phyloP scores from a whole-genome alignment of 768 basidiomycete species.

The Mycena epipterygia region DNA sequence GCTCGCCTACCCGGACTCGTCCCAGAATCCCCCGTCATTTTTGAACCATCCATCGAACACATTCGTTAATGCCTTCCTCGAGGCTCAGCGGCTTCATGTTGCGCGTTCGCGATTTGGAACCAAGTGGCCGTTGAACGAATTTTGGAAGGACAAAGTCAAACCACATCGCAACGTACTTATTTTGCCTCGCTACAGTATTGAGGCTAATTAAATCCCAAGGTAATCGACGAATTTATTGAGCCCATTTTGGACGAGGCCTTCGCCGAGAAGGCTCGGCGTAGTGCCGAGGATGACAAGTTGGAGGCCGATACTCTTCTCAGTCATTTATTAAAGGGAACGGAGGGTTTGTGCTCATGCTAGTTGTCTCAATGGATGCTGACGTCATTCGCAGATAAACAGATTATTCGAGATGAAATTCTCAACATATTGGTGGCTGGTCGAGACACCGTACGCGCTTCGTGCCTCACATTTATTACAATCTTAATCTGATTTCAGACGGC shows the following conservation, averaged over 20 bases:
- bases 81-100: conserved; percentile 50
- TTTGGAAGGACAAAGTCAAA: conserved; percentile 57
- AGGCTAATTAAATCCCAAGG: conserved; percentile 37
- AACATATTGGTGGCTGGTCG: conserved; percentile 42
- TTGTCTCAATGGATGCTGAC: conserved; percentile 4
- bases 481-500: conserved; percentile 43
- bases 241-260: conserved; percentile 62
- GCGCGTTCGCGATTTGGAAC: conserved; percentile 52
- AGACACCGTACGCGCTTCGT: conserved; percentile 45
- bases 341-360: conserved; percentile 44
- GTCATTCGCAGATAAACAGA: conserved; percentile 23
- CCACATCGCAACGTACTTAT: conserved; percentile 2
- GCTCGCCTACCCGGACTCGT: conserved; percentile 48
- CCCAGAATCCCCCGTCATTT: conserved; percentile 39
- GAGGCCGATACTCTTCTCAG: conserved; percentile 58
- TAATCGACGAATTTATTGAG: conserved; percentile 62
- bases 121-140: conserved; percentile 60
- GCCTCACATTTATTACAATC: not conserved
- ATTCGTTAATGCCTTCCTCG: conserved; percentile 56
- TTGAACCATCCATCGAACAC: conserved; percentile 47
- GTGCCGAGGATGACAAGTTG: conserved; percentile 13
- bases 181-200: not conserved
- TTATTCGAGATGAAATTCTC: conserved; percentile 39
- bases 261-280: conserved; percentile 44
- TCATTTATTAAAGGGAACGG: conserved; percentile 58